Conservation (phyloP, 176 grass and related monocot genomes). For the sorghum (Sorghum bicolor) region Sorghum_bicolor_NCBIv3 NC_012871.2:55374501-55375000, state of each 20-base stretch:
- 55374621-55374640: constrained; percentile 17
- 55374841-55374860: not conserved
- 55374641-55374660: constrained; percentile 13
- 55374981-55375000: not conserved
- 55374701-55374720: constrained; percentile 42
- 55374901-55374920: not conserved
- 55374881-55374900: constrained; percentile 9
- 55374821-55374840: not conserved
- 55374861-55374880: constrained; percentile 1
- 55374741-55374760: not conserved
- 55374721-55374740: constrained; percentile 32
- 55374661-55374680: constrained; percentile 29
- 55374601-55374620: constrained; percentile 20
- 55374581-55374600: constrained; percentile 76
- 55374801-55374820: not conserved
- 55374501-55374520: constrained; percentile 60
- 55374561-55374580: constrained; percentile 99
- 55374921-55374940: constrained; percentile 6
- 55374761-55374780: constrained; percentile 38
- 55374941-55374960: not conserved
- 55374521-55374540: constrained; percentile 92
- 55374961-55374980: not conserved
- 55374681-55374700: constrained; percentile 28
- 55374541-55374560: constrained; percentile 97
- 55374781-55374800: constrained; percentile 21